Base-by-base conservation (phyloP, 75 land plant genomes). In the Isoetes taiwanensis region DNA sequence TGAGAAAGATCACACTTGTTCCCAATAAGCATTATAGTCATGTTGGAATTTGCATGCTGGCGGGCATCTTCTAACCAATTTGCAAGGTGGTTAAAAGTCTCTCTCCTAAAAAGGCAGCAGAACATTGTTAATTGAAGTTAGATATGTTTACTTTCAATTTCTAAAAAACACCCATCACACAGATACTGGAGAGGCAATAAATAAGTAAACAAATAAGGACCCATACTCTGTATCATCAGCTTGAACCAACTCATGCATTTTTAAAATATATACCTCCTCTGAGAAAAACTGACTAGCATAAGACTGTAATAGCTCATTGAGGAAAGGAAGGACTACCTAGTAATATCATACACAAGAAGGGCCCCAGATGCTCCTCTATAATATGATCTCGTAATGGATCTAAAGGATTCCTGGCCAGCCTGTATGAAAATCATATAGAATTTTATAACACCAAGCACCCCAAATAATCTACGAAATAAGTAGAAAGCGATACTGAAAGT, bases 41-140 rank as follows among this genome's bases (percentile, higher is more conserved):
- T 89, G 64, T 89, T 89, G 31, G 96, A 78, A 72, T 79, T 89
- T 32, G 96, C 96, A 73, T 89, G 96, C 54, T 89, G 82, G 64
- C 86, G 78, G 14, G 96, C 96, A 77, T 89, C 96, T 61, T 89
- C 96, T 70, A 89, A 54, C 96, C 96, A 89, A 66, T 81, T 85
- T 55, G 91, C 83, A 54, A 89, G 78, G 63, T 89, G 96, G 62
- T 85, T 85, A 59, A 89, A 89, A 31, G 96, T 89, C 40, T 89
- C 96, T 60, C 96, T 76, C 77, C 96, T 89, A 54, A 53, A 23
- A 38, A 11, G 12, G 24, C 10, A 28, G 19, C 11, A 32, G n/a
- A n/a, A 16, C 31, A 30, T 27, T 5, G 17, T 16, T 16, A 29
- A 5, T 24, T 21, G 26, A 64, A 62, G 50, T 46, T 46, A n/a